A percentile compares a stretch with the other conserved stretches of the same genome.
phyloP scores from a whole-genome alignment of 2,329 filamentous ascomycete genomes.

The Xylaria sp. region DNA sequence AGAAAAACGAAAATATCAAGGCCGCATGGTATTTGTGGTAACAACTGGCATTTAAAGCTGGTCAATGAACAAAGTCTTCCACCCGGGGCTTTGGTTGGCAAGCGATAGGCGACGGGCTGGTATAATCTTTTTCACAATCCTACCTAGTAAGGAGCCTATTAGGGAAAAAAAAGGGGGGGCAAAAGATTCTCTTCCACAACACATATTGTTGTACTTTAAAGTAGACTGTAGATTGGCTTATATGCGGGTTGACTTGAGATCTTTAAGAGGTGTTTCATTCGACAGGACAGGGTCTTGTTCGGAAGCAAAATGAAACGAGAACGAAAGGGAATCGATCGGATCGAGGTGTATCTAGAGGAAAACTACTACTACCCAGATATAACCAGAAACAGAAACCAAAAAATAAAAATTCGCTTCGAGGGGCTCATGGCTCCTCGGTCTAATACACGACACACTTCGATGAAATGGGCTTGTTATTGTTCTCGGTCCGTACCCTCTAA shows the following conservation, averaged over 20 bases:
- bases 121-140: slow-evolving; percentile 13
- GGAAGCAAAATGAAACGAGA: no score
- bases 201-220: slow-evolving; percentile 6
- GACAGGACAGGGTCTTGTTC: neutral
- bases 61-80: slow-evolving; percentile 14
- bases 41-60: neutral
- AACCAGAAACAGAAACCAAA: slow-evolving; percentile 39
- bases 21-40: slow-evolving; percentile 11
- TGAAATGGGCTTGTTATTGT: neutral
- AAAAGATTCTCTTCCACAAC: neutral
- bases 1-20: neutral
- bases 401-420: slow-evolving; percentile 46
- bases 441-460: slow-evolving; percentile 27
- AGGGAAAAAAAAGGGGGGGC: neutral
- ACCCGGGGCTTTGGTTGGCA: slow-evolving; percentile 1
- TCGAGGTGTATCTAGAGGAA: slow-evolving; percentile 48
- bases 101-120: slow-evolving; percentile 18
- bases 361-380: slow-evolving; percentile 45
- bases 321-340: no score
- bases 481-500: neutral
- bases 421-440: slow-evolving; percentile 49
- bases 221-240: slow-evolving; percentile 24
- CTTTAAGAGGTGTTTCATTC: slow-evolving; percentile 14
- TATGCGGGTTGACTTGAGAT: slow-evolving; percentile 13
- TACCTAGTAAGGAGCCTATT: slow-evolving; percentile 6